Conservation (phyloP, 1,139 yeast genomes). For the Sugiyamaella castrensis region DNA sequence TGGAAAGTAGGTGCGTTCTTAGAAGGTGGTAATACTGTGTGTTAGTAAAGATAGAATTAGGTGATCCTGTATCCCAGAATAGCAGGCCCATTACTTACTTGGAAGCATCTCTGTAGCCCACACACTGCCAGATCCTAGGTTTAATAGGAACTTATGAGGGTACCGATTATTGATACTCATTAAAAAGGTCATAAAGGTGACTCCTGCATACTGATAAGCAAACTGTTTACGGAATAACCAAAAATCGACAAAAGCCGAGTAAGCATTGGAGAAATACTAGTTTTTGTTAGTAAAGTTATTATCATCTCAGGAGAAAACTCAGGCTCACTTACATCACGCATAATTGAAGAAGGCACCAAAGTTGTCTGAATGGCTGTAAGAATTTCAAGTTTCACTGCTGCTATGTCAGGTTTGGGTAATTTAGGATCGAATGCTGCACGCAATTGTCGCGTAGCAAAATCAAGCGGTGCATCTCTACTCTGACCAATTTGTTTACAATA, state of each 20-base stretch:
- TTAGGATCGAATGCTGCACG: constrained; percentile 93
- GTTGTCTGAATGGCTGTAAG: constrained; percentile 83
- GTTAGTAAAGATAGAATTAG: constrained; percentile 10
- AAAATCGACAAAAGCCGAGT: constrained; percentile 83
- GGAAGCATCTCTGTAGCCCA: constrained; percentile 98
- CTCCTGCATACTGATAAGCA: constrained; percentile 93
- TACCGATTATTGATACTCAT: constrained; percentile 92
- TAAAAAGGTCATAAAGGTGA: constrained; percentile 89
- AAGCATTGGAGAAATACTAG: constrained; percentile 54
- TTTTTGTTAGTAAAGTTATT: not conserved
- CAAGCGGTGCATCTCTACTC: constrained; percentile 85
- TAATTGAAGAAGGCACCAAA: constrained; percentile 79
- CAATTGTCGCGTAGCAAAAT: constrained; percentile 79
- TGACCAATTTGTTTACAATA: constrained; percentile 72
- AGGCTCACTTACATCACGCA: constrained; percentile 59
- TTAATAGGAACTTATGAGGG: constrained; percentile 88
- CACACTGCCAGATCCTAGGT: constrained; percentile 78
- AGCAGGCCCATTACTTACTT: too few species aligned
- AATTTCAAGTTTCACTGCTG: constrained; percentile 87
- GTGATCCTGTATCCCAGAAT: too few species aligned
- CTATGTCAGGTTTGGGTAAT: constrained; percentile 85
- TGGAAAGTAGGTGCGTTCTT: constrained; percentile 84
- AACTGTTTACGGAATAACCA: constrained; percentile 97
- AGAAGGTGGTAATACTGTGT: constrained; percentile 40
- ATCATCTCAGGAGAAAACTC: constrained; percentile 35